Conservation (phyloP, 345 rosid genomes). For the Passiflora organensis region DNA sequence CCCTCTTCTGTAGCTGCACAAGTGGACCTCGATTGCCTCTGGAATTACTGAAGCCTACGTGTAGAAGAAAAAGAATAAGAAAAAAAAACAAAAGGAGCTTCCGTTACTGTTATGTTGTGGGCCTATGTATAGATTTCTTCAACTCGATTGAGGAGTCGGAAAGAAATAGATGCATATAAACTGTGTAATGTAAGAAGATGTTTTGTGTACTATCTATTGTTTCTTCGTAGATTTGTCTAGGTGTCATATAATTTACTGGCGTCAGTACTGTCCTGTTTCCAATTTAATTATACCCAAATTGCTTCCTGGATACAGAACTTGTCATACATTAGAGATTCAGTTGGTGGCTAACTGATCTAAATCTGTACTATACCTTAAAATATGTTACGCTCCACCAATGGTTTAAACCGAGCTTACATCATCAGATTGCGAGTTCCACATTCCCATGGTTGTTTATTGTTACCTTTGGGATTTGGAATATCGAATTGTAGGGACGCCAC, state of each 20-base stretch:
- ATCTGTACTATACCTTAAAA: neutral
- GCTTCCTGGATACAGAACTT: slow-evolving; percentile 13
- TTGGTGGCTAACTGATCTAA: too few relatives aligned
- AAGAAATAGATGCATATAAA: slow-evolving; percentile 18
- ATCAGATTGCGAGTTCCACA: too few relatives aligned
- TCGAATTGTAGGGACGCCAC: too few relatives aligned
- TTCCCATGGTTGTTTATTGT: too few relatives aligned
- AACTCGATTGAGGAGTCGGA: too few relatives aligned
- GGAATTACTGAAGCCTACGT: slow-evolving; percentile 47
- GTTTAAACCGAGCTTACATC: too few relatives aligned
- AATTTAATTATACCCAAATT: slow-evolving; percentile 13
- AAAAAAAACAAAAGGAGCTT: too few relatives aligned
- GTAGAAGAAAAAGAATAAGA: neutral
- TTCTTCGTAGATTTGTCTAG: neutral
- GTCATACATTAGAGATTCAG: slow-evolving; percentile 39
- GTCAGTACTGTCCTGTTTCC: neutral
- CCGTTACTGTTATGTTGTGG: too few relatives aligned
- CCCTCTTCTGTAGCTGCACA: slow-evolving; percentile 49
- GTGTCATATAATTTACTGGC: neutral
- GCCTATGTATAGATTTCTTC: slow-evolving; percentile 32
- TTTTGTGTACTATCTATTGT: neutral
- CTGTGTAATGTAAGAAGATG: slow-evolving; percentile 14
- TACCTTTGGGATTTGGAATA: too few relatives aligned
- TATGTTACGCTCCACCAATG: too few relatives aligned
- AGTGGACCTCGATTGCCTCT: slow-evolving; percentile 48